Evolutionary conservation across 306 rosid genomes (phyloP).

Genomic region (Quercus cerris): DNA sequence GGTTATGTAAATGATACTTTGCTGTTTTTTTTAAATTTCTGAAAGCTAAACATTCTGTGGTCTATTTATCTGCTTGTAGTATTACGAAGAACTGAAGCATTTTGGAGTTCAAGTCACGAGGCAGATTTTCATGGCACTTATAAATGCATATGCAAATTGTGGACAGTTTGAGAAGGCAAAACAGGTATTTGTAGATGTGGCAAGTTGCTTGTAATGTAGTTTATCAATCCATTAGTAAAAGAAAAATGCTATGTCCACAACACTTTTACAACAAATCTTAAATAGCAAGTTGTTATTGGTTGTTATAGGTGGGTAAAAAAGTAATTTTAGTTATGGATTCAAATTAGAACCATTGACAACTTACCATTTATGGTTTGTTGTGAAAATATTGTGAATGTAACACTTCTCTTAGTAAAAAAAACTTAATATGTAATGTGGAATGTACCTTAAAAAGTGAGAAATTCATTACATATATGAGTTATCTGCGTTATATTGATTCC

Average conservation of each 20-base stretch:
- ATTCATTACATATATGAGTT: neutral
- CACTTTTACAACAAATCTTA: too few species aligned
- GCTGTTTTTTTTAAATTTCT: neutral
- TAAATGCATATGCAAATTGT: conserved; percentile 66
- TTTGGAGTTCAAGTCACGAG: conserved; percentile 35
- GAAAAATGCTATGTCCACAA: neutral
- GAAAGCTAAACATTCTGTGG: conserved; percentile 9
- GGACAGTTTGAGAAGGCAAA: conserved; percentile 87
- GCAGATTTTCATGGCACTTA: conserved; percentile 62
- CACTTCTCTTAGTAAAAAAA: neutral
- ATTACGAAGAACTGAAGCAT: conserved; percentile 54
- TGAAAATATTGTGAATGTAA: too few species aligned
- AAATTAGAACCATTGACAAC: too few species aligned
- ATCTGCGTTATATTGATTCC: neutral
- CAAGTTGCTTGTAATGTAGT: conserved; percentile 11
- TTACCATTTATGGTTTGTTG: too few species aligned
- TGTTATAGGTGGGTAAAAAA: too few species aligned
- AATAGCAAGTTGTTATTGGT: too few species aligned
- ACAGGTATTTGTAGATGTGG: conserved; percentile 49
- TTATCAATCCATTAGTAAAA: conserved; percentile 4
- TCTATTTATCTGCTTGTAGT: conserved; percentile 44
- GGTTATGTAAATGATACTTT: neutral
- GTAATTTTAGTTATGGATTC: too few species aligned
- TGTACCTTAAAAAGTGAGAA: neutral
- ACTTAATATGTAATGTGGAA: conserved; percentile 1